These are phyloP conservation scores for Suillus sp. DNA, from an alignment of 768 basidiomycete genomes.

Conservation along the genomic window DNA sequence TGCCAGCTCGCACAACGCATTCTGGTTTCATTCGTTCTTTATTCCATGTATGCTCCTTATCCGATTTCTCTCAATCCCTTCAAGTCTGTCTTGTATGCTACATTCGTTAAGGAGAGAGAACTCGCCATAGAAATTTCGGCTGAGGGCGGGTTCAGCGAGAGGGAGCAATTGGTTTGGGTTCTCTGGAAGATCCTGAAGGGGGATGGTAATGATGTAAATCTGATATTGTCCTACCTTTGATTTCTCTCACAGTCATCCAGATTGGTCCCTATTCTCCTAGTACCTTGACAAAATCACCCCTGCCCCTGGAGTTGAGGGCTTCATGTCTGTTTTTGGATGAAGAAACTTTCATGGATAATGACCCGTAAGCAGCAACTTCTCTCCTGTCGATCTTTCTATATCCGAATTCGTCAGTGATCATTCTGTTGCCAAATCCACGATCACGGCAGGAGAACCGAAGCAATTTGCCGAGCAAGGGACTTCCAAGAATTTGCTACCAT, in stretches of 20 bases:
- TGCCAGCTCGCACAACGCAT: conserved; percentile 70
- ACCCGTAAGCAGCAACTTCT: conserved; percentile 41
- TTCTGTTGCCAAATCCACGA: conserved; percentile 13
- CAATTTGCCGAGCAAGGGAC: conserved; percentile 10
- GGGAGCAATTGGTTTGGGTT: conserved; percentile 84
- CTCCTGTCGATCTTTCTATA: conserved; percentile 19
- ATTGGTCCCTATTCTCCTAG: conserved; percentile 82
- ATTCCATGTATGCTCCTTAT: conserved; percentile 78
- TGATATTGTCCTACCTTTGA: conserved; percentile 3
- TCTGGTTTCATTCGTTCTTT: conserved; percentile 77
- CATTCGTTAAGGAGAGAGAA: conserved; percentile 69
- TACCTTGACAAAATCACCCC: conserved; percentile 70
- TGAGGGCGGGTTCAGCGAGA: conserved; percentile 52
- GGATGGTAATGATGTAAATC: conserved; percentile 71
- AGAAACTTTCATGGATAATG: conserved; percentile 50
- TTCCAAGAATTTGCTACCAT: conserved; percentile 8
- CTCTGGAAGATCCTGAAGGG: conserved; percentile 86
- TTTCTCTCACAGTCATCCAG: conserved; percentile 38
- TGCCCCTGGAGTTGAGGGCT: conserved; percentile 75
- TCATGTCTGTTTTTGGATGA: conserved; percentile 71
- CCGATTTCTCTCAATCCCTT: conserved; percentile 82
- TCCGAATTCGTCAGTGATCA: conserved; percentile 20
- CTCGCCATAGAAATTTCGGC: conserved; percentile 54
- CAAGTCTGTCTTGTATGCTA: conserved; percentile 68
- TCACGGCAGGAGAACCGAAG: conserved; percentile 12